Percentiles rank a stretch among this genome's conserved stretches.
Evolutionary conservation across 2,329 filamentous ascomycete genomes (phyloP).

Genomic region (Botryotinia narcissicola): DNA sequence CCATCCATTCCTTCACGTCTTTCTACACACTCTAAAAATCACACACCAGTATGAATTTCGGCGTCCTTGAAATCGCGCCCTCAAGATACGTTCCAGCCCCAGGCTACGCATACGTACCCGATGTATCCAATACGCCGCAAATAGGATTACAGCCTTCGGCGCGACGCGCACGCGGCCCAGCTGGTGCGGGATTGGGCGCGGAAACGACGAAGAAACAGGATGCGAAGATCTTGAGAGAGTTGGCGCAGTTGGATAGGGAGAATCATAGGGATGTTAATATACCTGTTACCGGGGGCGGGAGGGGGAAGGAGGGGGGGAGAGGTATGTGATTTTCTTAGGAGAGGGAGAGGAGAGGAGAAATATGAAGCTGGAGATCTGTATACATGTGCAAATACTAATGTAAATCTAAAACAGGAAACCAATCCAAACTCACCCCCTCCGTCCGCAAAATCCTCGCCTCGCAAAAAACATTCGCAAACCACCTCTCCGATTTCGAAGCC

Average conservation of each 20-base stretch:
- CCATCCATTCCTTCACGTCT: no score
- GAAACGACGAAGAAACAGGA: slow-evolving; percentile 81
- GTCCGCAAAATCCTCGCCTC: slow-evolving; percentile 76
- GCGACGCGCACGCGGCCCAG: slow-evolving; percentile 62
- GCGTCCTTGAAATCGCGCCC: slow-evolving; percentile 79
- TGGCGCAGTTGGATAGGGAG: slow-evolving; percentile 80
- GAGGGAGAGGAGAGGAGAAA: no score
- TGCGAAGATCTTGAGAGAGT: slow-evolving; percentile 74
- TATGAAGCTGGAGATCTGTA: not conserved
- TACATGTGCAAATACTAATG: not conserved
- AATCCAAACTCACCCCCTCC: slow-evolving; percentile 43
- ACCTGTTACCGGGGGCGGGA: slow-evolving; percentile 56
- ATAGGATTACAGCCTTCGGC: slow-evolving; percentile 50
- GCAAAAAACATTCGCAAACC: slow-evolving; percentile 80
- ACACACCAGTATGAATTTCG: slow-evolving; percentile 60
- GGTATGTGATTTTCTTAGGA: not conserved
- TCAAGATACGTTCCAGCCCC: slow-evolving; percentile 68
- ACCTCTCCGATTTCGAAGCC: slow-evolving; percentile 76
- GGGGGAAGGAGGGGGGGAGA: slow-evolving; percentile 42
- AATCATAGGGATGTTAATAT: slow-evolving; percentile 72
- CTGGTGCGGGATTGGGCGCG: slow-evolving; percentile 42
- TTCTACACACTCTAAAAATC: not conserved
- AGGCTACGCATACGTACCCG: slow-evolving; percentile 90
- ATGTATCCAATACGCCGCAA: slow-evolving; percentile 57
- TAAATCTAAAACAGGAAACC: slow-evolving; percentile 25